phyloP scores from a whole-genome alignment of 2,329 filamentous ascomycete species.

The Penicillium fuscoglaucum region DNA sequence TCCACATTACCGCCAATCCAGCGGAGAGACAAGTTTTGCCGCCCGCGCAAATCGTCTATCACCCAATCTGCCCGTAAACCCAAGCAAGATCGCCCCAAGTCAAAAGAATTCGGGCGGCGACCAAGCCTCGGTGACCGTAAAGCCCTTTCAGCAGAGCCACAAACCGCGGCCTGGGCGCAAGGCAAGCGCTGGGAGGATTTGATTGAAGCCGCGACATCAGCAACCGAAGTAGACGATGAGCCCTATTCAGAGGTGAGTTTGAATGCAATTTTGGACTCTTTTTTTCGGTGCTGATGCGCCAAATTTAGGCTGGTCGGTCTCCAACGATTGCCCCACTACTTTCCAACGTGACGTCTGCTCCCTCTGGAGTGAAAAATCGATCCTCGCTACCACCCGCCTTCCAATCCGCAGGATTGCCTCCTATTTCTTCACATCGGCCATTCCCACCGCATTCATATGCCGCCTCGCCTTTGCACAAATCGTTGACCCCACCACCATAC shows the following conservation, averaged over 20 bases:
- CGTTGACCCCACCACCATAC: slow-evolving; percentile 78
- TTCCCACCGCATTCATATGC: slow-evolving; percentile 62
- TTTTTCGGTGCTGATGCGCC: slow-evolving; percentile 47
- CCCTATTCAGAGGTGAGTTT: slow-evolving; percentile 73
- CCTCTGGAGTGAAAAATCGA: slow-evolving; percentile 49
- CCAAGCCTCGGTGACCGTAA: slow-evolving; percentile 76
- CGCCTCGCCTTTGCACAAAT: slow-evolving; percentile 86
- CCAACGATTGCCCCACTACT: slow-evolving; percentile 43
- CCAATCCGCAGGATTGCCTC: slow-evolving; percentile 50
- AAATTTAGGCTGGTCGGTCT: slow-evolving; percentile 39
- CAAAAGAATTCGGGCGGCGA: slow-evolving; percentile 71
- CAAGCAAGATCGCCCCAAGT: slow-evolving; percentile 79
- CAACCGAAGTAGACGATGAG: slow-evolving; percentile 86
- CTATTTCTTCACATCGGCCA: slow-evolving; percentile 44
- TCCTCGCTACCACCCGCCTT: slow-evolving; percentile 63
- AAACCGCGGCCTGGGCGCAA: slow-evolving; percentile 67
- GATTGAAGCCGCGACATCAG: slow-evolving; percentile 90
- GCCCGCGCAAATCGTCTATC: slow-evolving; percentile 83
- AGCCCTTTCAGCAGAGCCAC: slow-evolving; percentile 81
- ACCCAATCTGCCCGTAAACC: slow-evolving; percentile 73
- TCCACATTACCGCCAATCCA: slow-evolving; percentile 85
- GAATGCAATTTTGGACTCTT: slow-evolving; percentile 27
- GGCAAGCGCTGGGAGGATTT: slow-evolving; percentile 95
- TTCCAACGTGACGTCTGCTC: slow-evolving; percentile 41
- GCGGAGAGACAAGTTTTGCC: slow-evolving; percentile 66